Evolutionary conservation across 129 eudicot species (phyloP).

Genomic region (sunflower (Helianthus annuus)): DNA sequence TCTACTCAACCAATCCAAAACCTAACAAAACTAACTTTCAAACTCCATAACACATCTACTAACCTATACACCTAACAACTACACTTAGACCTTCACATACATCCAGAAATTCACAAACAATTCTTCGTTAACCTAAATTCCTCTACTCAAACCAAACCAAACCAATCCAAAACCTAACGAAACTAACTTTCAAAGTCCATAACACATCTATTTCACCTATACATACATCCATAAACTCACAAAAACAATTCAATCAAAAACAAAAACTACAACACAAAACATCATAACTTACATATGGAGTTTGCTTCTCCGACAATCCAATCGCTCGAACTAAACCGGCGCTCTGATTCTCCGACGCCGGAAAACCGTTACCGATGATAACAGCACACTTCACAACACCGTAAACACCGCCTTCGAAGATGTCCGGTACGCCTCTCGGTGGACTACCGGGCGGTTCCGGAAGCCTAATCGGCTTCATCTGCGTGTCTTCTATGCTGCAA

Average conservation of each 20-base stretch:
- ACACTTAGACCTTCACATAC: not conserved
- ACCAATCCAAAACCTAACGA: constrained; percentile 14
- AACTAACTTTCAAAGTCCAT: not conserved
- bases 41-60: no score
- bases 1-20: not conserved
- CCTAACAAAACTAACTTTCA: not conserved
- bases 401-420: constrained; percentile 82
- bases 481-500: constrained; percentile 18
- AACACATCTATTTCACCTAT: constrained; percentile 13
- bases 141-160: not conserved
- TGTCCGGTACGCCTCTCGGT: constrained; percentile 78
- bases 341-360: constrained; percentile 86
- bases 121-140: not conserved
- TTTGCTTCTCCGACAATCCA: constrained; percentile 74
- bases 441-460: constrained; percentile 97
- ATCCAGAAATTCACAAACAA: not conserved
- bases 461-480: constrained; percentile 86
- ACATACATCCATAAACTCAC: not conserved
- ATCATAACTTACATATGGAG: constrained; percentile 57
- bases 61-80: no score
- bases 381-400: constrained; percentile 83
- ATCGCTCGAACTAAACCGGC: constrained; percentile 87
- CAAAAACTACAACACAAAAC: not conserved
- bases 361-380: constrained; percentile 82
- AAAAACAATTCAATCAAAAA: not conserved